Conservation (phyloP, 176 grass and related monocot genomes). For the Musa troglodytarum region DNA sequence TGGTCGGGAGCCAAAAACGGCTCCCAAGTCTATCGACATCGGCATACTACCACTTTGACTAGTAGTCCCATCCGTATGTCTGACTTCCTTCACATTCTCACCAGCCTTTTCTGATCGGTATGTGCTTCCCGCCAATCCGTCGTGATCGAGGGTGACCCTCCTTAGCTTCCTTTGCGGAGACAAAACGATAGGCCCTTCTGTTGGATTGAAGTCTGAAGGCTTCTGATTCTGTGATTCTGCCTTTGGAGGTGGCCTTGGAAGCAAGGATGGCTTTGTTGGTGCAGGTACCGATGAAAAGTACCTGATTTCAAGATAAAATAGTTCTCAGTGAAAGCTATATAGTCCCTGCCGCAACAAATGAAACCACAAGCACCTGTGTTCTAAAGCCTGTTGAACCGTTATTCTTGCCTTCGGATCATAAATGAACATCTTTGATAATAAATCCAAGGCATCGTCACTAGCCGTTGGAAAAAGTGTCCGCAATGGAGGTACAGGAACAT, state of each 20-base stretch:
- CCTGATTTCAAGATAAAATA: conserved; percentile 26
- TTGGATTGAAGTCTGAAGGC: conserved; percentile 47
- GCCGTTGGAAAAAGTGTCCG: conserved; percentile 81
- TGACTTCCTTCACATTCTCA: conserved; percentile 39
- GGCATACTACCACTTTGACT: conserved; percentile 64
- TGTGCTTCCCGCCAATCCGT: conserved; percentile 40
- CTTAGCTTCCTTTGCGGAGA: conserved; percentile 85
- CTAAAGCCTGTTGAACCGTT: conserved; percentile 80
- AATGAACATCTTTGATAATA: conserved; percentile 83
- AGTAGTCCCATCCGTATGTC: conserved; percentile 38
- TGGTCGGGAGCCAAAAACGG: conserved; percentile 69
- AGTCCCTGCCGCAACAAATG: background rate
- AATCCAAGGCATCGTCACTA: conserved; percentile 92
- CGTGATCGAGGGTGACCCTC: conserved; percentile 52
- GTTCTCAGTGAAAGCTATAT: background rate
- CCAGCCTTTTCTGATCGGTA: conserved; percentile 36
- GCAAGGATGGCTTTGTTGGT: conserved; percentile 71
- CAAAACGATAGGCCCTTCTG: conserved; percentile 56
- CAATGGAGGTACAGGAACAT: conserved; percentile 64
- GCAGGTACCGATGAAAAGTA: conserved; percentile 79
- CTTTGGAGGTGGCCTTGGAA: conserved; percentile 69
- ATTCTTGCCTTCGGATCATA: conserved; percentile 99
- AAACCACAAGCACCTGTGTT: conserved; percentile 67
- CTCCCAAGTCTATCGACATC: conserved; percentile 92
- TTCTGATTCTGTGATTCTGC: conserved; percentile 52